These are phyloP conservation scores for Fusarium dlaminii DNA, from an alignment of 2,329 filamentous ascomycete species.

Conservation along the genomic window DNA sequence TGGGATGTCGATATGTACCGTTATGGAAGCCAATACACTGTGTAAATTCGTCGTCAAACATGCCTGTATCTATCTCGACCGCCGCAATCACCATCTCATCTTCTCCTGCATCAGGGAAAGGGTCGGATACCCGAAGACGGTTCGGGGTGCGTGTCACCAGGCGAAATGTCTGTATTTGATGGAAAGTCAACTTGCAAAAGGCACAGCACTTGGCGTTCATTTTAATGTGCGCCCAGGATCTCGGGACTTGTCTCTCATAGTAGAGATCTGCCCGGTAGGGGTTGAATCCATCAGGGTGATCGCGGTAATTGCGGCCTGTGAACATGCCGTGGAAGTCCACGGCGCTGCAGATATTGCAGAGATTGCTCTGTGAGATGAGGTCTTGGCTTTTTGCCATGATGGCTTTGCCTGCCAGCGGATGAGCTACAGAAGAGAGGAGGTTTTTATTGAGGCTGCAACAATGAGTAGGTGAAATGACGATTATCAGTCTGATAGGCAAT, in stretches of 20 bases:
- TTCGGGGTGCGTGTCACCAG: neutral
- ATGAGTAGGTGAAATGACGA: neutral
- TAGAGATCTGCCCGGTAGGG: neutral
- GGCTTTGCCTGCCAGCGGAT: accelerated
- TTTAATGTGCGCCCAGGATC: neutral
- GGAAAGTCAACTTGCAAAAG: neutral
- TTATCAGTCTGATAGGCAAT: neutral
- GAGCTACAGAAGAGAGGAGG: accelerated
- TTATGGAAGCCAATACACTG: neutral
- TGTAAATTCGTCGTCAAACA: neutral
- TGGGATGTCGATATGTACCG: neutral
- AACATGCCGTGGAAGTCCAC: neutral
- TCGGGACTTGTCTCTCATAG: neutral
- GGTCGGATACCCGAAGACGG: accelerated
- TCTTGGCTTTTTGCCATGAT: neutral
- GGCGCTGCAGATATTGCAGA: neutral
- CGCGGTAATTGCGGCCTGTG: neutral
- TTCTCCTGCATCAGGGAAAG: neutral
- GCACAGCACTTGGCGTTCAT: neutral
- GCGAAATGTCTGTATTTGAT: neutral
- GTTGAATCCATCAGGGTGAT: neutral
- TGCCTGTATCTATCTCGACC: neutral
- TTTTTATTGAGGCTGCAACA: accelerated
- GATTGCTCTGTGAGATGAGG: neutral
- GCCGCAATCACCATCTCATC: neutral